phyloP scores from a whole-genome alignment of 441 rosid species.

The Sinapis alba region DNA sequence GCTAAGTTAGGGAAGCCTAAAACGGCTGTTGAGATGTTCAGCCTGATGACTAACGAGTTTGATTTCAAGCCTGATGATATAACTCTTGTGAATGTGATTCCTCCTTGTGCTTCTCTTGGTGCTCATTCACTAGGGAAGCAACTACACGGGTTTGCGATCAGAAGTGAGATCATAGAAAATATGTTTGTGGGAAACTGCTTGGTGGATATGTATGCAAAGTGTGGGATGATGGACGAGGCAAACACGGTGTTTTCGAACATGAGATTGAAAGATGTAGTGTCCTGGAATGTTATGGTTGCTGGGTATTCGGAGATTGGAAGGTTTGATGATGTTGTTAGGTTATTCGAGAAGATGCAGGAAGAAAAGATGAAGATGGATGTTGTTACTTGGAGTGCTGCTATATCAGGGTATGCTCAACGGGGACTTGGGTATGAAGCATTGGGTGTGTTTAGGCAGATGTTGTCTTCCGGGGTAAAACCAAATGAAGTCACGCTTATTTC shows the following conservation, averaged over 20 bases:
- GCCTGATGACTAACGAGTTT: conserved; percentile 50
- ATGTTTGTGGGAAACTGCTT: conserved; percentile 72
- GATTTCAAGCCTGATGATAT: conserved; percentile 55
- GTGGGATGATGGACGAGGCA: conserved; percentile 70
- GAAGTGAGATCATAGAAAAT: conserved; percentile 57
- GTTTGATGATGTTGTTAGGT: conserved; percentile 63
- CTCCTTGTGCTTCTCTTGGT: conserved; percentile 66
- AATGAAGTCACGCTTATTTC: conserved; percentile 80
- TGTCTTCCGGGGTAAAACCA: conserved; percentile 52
- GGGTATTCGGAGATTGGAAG: conserved; percentile 75
- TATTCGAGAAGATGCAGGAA: conserved; percentile 68
- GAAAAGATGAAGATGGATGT: conserved; percentile 66
- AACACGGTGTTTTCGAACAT: conserved; percentile 58
- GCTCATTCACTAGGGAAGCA: conserved; percentile 54
- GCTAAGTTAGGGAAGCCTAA: conserved; percentile 52
- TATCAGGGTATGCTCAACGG: conserved; percentile 83
- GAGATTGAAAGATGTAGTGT: conserved; percentile 71
- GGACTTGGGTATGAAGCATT: conserved; percentile 72
- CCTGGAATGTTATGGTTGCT: conserved; percentile 94
- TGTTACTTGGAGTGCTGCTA: conserved; percentile 90
- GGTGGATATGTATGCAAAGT: conserved; percentile 90
- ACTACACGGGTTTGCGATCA: conserved; percentile 60
- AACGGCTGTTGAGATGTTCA: conserved; percentile 54
- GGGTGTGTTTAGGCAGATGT: conserved; percentile 74
- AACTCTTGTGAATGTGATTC: conserved; percentile 75